These are phyloP conservation scores for Ceratocystis colombiana DNA, from an alignment of 2,329 filamentous ascomycete genomes.

Conservation along the genomic window DNA sequence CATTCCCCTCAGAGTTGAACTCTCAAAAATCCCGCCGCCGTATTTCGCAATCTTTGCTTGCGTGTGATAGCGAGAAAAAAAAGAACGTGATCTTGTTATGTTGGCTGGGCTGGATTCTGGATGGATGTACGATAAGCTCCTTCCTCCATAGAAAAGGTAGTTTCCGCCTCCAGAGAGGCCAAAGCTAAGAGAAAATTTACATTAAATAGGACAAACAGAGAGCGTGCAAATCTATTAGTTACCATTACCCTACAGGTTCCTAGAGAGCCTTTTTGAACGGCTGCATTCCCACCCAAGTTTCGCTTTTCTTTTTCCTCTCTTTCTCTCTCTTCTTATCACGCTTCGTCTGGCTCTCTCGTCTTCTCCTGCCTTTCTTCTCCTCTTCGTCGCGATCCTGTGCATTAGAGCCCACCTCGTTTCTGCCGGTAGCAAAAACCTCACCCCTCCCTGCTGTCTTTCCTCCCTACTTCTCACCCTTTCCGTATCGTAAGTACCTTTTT, in stretches of 20 bases:
- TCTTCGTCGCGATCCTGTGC: too few species aligned
- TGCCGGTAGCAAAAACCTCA: too few species aligned
- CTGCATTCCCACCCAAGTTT: background rate
- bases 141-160: background rate
- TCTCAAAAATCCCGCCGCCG: background rate
- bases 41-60: background rate
- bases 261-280: background rate
- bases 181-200: background rate
- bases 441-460: background rate
- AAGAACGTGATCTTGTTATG: background rate
- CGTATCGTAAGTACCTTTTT: background rate
- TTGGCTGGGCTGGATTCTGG: background rate
- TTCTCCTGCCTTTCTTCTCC: background rate
- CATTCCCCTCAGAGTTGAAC: too few species aligned
- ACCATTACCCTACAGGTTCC: background rate
- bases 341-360: conserved; percentile 8
- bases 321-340: background rate
- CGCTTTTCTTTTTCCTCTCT: conserved; percentile 1
- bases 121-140: background rate
- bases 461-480: background rate
- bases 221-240: background rate
- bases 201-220: background rate
- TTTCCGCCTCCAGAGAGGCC: background rate
- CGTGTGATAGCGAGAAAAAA: background rate
- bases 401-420: too few species aligned